Conservation (phyloP, 768 basidiomycete species). For the Mycena filopes region DNA sequence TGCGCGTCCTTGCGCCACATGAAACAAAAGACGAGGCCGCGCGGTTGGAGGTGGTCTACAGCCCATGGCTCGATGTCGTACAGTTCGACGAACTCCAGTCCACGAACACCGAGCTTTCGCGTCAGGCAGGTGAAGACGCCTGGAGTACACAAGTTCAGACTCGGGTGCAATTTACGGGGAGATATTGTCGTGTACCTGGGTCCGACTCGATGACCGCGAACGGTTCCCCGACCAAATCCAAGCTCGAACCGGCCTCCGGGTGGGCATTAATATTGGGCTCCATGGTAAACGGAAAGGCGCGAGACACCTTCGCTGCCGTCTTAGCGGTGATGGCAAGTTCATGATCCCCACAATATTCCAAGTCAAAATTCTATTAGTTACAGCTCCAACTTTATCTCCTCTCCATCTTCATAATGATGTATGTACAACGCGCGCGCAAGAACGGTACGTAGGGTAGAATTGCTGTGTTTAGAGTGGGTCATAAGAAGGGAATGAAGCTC, state of each 20-base stretch:
- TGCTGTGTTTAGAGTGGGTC: too few relatives aligned
- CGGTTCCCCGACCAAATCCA: slow-evolving; percentile 69
- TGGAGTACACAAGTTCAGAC: neutral
- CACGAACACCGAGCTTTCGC: slow-evolving; percentile 61
- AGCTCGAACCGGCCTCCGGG: neutral
- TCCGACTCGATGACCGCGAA: slow-evolving; percentile 72
- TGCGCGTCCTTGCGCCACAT: slow-evolving; percentile 63
- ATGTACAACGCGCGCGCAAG: too few relatives aligned
- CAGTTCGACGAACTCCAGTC: slow-evolving; percentile 66
- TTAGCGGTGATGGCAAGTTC: neutral
- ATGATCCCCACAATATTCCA: too few relatives aligned
- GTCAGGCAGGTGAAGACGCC: slow-evolving; percentile 70
- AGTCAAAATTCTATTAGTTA: too few relatives aligned
- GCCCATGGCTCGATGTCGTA: slow-evolving; percentile 75
- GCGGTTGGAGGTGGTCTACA: slow-evolving; percentile 66
- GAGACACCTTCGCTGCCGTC: too few relatives aligned
- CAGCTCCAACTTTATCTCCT: too few relatives aligned
- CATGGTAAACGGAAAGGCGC: slow-evolving; percentile 1
- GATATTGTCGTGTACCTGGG: slow-evolving; percentile 44
- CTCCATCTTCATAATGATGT: too few relatives aligned
- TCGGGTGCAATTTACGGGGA: slow-evolving; percentile 30
- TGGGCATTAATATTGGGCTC: neutral
- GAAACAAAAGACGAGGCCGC: slow-evolving; percentile 73
- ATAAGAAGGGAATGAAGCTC: neutral
- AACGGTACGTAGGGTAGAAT: too few relatives aligned